A percentile compares a stretch with the other conserved stretches of the same genome.
Evolutionary conservation across 2,329 filamentous ascomycete species (phyloP).

Genomic region (Penicillium sp.): DNA sequence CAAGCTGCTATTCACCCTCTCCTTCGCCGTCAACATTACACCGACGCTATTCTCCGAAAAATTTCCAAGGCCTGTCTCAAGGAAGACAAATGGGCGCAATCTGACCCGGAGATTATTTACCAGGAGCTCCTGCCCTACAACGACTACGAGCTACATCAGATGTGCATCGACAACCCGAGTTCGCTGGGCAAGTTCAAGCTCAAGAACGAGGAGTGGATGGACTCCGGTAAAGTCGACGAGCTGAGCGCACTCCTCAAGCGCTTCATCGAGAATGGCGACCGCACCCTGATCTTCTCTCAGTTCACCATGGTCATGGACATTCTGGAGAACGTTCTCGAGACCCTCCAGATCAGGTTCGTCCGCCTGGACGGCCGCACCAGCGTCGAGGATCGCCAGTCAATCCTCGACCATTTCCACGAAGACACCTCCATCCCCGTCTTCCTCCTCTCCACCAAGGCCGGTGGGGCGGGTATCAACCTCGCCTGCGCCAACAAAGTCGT

Average conservation of each 20-base stretch:
- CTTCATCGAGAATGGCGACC: conserved; percentile 76
- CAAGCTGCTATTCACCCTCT: conserved; percentile 90
- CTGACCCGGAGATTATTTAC: conserved; percentile 49
- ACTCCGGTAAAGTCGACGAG: conserved; percentile 78
- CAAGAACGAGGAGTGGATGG: conserved; percentile 60
- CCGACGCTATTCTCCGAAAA: conserved; percentile 65
- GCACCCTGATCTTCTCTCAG: conserved; percentile 85
- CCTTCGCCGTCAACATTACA: conserved; percentile 76
- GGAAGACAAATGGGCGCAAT: conserved; percentile 53
- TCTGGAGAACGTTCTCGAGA: conserved; percentile 72
- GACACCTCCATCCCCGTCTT: conserved; percentile 79
- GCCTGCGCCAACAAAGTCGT: conserved; percentile 95
- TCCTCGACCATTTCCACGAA: conserved; percentile 80
- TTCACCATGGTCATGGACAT: conserved; percentile 92
- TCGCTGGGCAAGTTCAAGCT: conserved; percentile 54
- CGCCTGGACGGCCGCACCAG: conserved; percentile 81
- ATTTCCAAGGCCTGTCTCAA: conserved; percentile 74
- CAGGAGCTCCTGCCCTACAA: conserved; percentile 52
- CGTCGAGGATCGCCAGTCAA: conserved; percentile 74
- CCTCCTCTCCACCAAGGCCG: conserved; percentile 85
- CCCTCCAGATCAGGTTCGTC: conserved; percentile 67
- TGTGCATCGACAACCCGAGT: conserved; percentile 51
- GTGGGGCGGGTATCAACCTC: conserved; percentile 94
- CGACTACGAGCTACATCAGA: conserved; percentile 58
- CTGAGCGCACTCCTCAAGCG: conserved; percentile 67